A percentile compares a stretch with the other conserved stretches of the same genome.
Evolutionary conservation across 139 green algal genomes (phyloP).

Genomic region (Haematococcus lacustris): DNA sequence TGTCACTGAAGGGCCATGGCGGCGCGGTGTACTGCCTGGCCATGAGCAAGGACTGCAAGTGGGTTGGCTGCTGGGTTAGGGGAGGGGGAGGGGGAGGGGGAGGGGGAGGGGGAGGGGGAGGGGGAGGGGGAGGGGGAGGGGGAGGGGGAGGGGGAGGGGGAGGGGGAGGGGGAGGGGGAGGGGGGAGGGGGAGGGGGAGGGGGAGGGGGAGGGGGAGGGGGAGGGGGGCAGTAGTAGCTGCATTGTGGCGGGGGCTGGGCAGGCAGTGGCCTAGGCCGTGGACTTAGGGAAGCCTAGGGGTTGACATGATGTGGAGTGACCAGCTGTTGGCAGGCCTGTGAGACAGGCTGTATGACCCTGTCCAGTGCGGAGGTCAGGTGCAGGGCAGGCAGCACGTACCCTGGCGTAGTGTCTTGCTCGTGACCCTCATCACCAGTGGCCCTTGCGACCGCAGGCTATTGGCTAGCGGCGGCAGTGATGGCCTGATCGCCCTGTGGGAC

Average conservation of each 20-base stretch:
- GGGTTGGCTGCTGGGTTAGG: not conserved
- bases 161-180: too few relatives aligned
- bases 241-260: too few relatives aligned
- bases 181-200: too few relatives aligned
- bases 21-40: slow-evolving; percentile 16
- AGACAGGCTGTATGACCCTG: not conserved
- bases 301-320: not conserved
- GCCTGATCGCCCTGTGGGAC: slow-evolving; percentile 22
- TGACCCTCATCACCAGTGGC: too few relatives aligned
- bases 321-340: not conserved
- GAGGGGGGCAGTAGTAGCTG: too few relatives aligned
- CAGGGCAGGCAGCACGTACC: not conserved
- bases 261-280: too few relatives aligned
- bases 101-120: too few relatives aligned
- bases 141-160: too few relatives aligned
- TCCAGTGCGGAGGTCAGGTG: not conserved
- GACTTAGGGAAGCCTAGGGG: not conserved
- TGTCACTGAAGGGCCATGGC: slow-evolving; percentile 16
- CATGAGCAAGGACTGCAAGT: slow-evolving; percentile 19
- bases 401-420: not conserved
- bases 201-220: too few relatives aligned
- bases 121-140: too few relatives aligned
- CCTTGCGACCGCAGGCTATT: slow-evolving; percentile 5
- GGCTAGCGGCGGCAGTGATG: slow-evolving; percentile 18
- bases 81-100: not conserved